Percentiles rank a stretch among this genome's conserved stretches.
Conservation (phyloP, 768 basidiomycete genomes). For the Phlebiopsis gigantea region DNA sequence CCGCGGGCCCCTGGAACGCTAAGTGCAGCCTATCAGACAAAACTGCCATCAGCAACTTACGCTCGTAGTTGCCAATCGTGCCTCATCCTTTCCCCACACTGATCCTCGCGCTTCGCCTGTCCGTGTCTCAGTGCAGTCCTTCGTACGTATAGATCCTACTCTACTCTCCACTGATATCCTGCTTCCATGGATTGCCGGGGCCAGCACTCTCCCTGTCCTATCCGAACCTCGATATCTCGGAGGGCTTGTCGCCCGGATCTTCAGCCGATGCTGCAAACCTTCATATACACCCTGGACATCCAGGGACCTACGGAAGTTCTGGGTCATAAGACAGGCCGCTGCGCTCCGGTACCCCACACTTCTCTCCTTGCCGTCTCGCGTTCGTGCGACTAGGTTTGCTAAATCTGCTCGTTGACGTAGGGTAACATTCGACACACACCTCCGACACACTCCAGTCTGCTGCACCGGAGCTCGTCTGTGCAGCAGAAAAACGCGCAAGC, state of each 20-base stretch:
- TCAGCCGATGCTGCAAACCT: background rate
- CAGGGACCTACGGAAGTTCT: background rate
- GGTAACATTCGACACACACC: background rate
- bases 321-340: background rate
- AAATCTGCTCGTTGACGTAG: background rate
- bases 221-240: background rate
- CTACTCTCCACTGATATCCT: background rate
- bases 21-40: background rate
- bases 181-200: background rate
- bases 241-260: background rate
- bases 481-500: background rate
- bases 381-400: background rate
- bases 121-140: background rate
- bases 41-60: background rate
- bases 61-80: slow-evolving; percentile 1
- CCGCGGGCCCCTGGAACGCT: background rate
- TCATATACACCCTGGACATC: background rate
- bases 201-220: background rate
- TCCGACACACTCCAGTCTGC: background rate
- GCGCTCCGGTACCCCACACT: slow-evolving; percentile 1
- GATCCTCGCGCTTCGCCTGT: background rate
- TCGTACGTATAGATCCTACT: background rate
- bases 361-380: too few relatives aligned
- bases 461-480: background rate
- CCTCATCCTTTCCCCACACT: slow-evolving; percentile 7